Conservation (phyloP, 2,329 filamentous ascomycete species). For the Grosmannia clavigera region DNA sequence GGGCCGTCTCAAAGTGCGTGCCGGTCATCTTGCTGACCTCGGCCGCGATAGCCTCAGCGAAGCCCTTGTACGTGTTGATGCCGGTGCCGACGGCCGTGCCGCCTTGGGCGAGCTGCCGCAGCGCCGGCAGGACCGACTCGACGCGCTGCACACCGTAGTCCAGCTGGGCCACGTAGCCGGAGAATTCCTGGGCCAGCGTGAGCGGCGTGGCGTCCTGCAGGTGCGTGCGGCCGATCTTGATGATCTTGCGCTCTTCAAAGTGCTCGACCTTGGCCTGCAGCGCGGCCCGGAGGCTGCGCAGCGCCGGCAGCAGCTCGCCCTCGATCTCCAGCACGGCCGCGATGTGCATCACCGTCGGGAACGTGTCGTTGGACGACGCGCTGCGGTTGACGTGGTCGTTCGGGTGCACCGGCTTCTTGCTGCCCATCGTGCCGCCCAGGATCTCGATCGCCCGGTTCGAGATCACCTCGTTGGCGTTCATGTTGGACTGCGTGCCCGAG, state of each 20-base stretch:
- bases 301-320: conserved; percentile 67
- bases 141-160: conserved; percentile 83
- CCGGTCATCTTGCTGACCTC: conserved; percentile 91
- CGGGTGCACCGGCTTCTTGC: conserved; percentile 97
- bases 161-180: conserved; percentile 89
- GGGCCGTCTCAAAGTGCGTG: conserved; percentile 85
- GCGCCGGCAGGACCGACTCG: conserved; percentile 67
- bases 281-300: conserved; percentile 70
- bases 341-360: conserved; percentile 99
- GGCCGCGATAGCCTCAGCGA: conserved; percentile 82
- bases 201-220: conserved; percentile 94
- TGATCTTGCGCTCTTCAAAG: conserved; percentile 76
- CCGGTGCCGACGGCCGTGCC: conserved; percentile 95
- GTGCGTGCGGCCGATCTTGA: conserved; percentile 98
- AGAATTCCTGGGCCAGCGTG: conserved; percentile 94
- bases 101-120: conserved; percentile 82
- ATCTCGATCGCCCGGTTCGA: conserved; percentile 99
- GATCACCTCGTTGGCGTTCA: conserved; percentile 99
- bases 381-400: conserved; percentile 99
- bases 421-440: conserved; percentile 82
- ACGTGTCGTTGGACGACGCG: conserved; percentile 96
- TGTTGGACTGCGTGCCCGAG: conserved; percentile 97
- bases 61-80: conserved; percentile 94
- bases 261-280: conserved; percentile 80
- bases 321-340: conserved; percentile 91